These are phyloP conservation scores for Trichoderma breve DNA, from an alignment of 2,329 filamentous ascomycete species.

Conservation along the genomic window DNA sequence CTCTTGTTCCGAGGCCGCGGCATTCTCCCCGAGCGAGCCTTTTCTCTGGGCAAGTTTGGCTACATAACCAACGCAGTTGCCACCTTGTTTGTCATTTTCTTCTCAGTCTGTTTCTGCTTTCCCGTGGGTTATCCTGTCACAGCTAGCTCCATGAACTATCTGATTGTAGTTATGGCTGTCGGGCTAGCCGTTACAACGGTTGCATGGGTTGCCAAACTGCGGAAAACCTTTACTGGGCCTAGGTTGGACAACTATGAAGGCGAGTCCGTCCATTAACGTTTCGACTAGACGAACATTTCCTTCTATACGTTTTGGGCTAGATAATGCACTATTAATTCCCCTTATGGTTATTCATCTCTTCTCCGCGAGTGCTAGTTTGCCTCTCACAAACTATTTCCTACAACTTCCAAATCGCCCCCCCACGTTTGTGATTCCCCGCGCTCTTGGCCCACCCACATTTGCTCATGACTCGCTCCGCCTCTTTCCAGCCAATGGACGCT, in stretches of 20 bases:
- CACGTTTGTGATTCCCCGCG: background rate
- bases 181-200: conserved; percentile 24
- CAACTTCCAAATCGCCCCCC: background rate
- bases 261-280: background rate
- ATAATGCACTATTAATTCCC: background rate
- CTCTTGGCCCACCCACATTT: background rate
- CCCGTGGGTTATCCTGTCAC: conserved; percentile 25
- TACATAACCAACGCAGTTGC: conserved; percentile 25
- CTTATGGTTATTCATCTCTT: background rate
- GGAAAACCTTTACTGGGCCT: conserved; percentile 27
- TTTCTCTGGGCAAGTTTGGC: conserved; percentile 28
- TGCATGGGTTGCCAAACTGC: conserved; percentile 24
- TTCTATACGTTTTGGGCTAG: background rate
- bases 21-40: conserved; percentile 27
- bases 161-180: conserved; percentile 28
- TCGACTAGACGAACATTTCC: background rate
- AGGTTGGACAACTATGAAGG: conserved; percentile 4
- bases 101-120: conserved; percentile 29
- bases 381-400: background rate
- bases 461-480: background rate
- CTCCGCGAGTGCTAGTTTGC: background rate
- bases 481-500: background rate
- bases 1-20: conserved; percentile 26
- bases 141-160: conserved; percentile 27
- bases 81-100: conserved; percentile 26